Base-by-base conservation (phyloP, 1,139 yeast genomes). In the Candida neerlandica region DNA sequence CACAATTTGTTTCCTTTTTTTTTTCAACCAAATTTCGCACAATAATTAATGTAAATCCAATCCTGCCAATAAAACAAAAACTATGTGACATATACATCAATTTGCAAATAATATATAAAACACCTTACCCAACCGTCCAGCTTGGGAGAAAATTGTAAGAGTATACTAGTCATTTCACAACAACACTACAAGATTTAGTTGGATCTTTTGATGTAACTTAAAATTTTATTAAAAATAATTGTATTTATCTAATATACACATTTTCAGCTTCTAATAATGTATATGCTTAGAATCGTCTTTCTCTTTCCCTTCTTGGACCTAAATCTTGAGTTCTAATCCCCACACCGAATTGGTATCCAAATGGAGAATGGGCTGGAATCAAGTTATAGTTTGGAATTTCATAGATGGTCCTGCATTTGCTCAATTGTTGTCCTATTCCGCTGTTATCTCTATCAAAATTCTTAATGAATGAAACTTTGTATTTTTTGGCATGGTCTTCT, bases 301-400 rank as follows among this genome's bases (percentile, higher is more conserved):
- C 58, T 61, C 75, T 69, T 59, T 75, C 78, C 60, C 62, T 75
- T 69, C 81, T 74, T 46, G 80, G 80, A 29, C 80, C 80, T 61
- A 76, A 71, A 51, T 67, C 61, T 58, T 65, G 70, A 44, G 76
- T 70, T 60, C 74, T 73, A 49, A 76, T 75, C 54, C 80, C 80
- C 40, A 75, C 76, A 51, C 81, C 81, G 55, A 69, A 75, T 60
- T 74, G 77, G 50, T 62, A 56, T 16, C 77, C 77, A 53, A 53
- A 63, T 14, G 78, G 70, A 16, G 80, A 73, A 57, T 73, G 79
- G n/a, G 78, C 63, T 43, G 75, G 75, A 55, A 76, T 75, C 54
- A 74, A 63, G 43, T 59, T 67, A 41, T 68, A 64, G 34, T 78
- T 70, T 32, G 66, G 56, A 10, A 66, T 57, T 9, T 68, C 63